These are phyloP conservation scores for Sesbania bispinosa DNA, from an alignment of 306 rosid species.

Conservation along the genomic window DNA sequence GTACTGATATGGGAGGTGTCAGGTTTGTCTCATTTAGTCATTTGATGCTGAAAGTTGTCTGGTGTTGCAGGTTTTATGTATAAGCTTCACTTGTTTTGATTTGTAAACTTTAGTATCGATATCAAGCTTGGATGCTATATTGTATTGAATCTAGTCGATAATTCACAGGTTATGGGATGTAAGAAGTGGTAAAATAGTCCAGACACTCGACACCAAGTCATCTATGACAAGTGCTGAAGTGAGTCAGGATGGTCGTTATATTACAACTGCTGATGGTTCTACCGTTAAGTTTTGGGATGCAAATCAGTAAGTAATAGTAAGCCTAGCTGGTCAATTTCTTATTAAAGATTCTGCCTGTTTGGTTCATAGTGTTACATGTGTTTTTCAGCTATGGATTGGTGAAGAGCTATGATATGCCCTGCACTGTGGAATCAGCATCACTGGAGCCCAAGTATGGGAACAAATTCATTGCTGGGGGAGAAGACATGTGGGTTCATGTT, in stretches of 20 bases:
- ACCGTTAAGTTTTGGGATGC: conserved; percentile 99
- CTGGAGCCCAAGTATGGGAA: conserved; percentile 92
- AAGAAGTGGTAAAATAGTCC: conserved; percentile 87
- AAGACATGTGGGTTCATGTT: conserved; percentile 96
- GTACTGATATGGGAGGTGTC: conserved; percentile 95
- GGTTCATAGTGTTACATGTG: conserved; percentile 24
- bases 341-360: conserved; percentile 1
- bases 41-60: conserved; percentile 7
- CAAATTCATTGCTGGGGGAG: conserved; percentile 96
- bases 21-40: conserved; percentile 46
- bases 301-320: conserved; percentile 62
- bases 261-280: conserved; percentile 93
- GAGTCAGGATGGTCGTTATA: conserved; percentile 97
- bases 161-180: conserved; percentile 84
- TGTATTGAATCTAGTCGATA: conserved; percentile 27
- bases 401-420: conserved; percentile 94
- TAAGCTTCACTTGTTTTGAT: not conserved
- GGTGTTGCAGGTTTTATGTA: not conserved
- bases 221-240: conserved; percentile 98
- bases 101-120: not conserved
- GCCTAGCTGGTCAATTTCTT: not conserved
- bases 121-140: not conserved
- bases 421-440: conserved; percentile 90
- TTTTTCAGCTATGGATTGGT: conserved; percentile 79
- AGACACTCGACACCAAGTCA: conserved; percentile 86